These are phyloP conservation scores for Penicillium bialowiezense DNA, from an alignment of 495 filamentous ascomycete genomes.

Conservation along the genomic window DNA sequence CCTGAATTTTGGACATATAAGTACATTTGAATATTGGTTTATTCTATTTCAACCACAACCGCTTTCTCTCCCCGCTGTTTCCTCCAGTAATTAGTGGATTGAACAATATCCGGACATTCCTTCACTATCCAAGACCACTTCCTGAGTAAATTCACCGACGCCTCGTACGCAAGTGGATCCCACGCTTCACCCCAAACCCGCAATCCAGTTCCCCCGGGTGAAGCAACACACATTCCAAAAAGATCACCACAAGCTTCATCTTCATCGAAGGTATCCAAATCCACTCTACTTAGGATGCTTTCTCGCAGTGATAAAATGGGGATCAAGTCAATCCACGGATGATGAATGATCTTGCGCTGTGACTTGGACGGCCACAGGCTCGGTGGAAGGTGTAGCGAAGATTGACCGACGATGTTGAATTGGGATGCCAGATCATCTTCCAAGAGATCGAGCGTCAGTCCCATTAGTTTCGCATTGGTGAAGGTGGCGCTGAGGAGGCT, in stretches of 20 bases:
- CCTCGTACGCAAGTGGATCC: constrained; percentile 23
- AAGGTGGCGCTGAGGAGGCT: constrained; percentile 15
- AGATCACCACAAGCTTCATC: constrained; percentile 22
- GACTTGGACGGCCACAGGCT: constrained; percentile 16
- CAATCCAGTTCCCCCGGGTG: constrained; percentile 4
- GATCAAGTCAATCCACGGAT: constrained; percentile 28
- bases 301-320: constrained; percentile 19
- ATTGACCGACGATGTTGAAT: constrained; percentile 19
- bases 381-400: constrained; percentile 13
- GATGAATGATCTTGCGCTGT: constrained; percentile 21
- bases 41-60: background rate
- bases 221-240: constrained; percentile 6
- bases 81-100: constrained; percentile 23
- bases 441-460: constrained; percentile 11
- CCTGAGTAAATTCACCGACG: constrained; percentile 10
- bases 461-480: constrained; percentile 17
- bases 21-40: background rate
- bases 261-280: constrained; percentile 10
- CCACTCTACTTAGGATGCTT: constrained; percentile 1
- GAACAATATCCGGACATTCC: constrained; percentile 19
- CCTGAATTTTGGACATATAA: background rate
- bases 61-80: constrained; percentile 17
- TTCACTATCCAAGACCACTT: constrained; percentile 21
- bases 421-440: constrained; percentile 20
- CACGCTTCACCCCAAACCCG: constrained; percentile 24